phyloP scores from a whole-genome alignment of 177 flowering plant species.

The Tripterygium wilfordii region DNA sequence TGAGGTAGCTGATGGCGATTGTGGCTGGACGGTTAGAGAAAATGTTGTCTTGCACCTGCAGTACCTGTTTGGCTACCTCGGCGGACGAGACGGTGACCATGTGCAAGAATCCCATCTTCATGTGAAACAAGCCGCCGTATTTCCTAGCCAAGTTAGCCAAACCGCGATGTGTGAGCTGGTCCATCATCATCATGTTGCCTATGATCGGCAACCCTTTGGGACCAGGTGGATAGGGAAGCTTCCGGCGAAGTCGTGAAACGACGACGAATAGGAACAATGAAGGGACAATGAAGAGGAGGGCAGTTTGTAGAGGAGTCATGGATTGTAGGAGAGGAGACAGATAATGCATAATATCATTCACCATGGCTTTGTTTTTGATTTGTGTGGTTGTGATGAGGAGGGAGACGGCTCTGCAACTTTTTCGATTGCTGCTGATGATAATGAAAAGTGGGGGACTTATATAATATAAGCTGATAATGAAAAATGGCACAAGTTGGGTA shows the following conservation, averaged over 20 bases:
- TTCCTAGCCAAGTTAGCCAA: slow-evolving; percentile 48
- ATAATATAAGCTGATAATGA: no score
- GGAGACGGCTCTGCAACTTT: no score
- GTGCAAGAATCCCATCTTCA: slow-evolving; percentile 51
- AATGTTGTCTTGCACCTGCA: slow-evolving; percentile 55
- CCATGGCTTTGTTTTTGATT: slow-evolving; percentile 5
- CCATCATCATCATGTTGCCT: slow-evolving; percentile 75
- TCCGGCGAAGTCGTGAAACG: slow-evolving; percentile 23
- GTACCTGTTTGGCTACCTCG: slow-evolving; percentile 54
- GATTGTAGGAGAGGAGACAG: slow-evolving; percentile 11
- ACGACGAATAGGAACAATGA: slow-evolving; percentile 20
- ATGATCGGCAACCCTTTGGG: slow-evolving; percentile 62
- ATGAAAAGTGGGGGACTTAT: not conserved
- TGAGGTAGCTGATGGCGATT: slow-evolving; percentile 49
- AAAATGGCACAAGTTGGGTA: no score
- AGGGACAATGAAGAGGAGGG: slow-evolving; percentile 25
- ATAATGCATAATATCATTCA: no score
- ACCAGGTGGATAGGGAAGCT: slow-evolving; percentile 58
- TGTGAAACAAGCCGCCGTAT: slow-evolving; percentile 63
- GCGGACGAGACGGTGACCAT: slow-evolving; percentile 53
- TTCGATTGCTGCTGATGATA: no score
- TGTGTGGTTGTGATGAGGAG: no score
- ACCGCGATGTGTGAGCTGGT: slow-evolving; percentile 72
- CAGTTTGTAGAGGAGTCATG: slow-evolving; percentile 8
- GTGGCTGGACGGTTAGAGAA: slow-evolving; percentile 65